These are phyloP conservation scores for Penicillium sp. DNA, from an alignment of 2,329 filamentous ascomycete species.

Conservation along the genomic window DNA sequence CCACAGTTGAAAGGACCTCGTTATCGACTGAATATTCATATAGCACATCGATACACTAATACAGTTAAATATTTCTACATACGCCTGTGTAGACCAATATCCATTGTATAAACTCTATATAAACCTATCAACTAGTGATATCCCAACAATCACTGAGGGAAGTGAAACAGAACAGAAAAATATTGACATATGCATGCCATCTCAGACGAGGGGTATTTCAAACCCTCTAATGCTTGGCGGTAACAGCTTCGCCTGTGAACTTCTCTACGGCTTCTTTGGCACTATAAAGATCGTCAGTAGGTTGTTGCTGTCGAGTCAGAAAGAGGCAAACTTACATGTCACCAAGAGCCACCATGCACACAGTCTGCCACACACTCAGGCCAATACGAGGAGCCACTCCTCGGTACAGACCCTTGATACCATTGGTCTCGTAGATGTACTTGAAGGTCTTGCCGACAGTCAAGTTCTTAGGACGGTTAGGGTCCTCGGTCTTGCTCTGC, in stretches of 20 bases:
- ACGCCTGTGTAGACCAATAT: background rate
- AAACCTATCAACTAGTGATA: background rate
- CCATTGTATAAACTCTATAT: background rate
- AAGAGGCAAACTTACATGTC: constrained; percentile 70
- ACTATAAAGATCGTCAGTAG: constrained; percentile 41
- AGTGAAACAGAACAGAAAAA: background rate
- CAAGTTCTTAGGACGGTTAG: constrained; percentile 98
- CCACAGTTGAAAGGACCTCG: too few species aligned
- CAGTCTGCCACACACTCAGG: constrained; percentile 96
- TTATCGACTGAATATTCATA: too few species aligned
- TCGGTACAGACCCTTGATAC: constrained; percentile 88
- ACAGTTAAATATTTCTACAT: too few species aligned
- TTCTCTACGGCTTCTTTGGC: constrained; percentile 64
- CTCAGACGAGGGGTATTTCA: constrained; percentile 35
- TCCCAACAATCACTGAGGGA: background rate
- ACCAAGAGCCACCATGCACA: constrained; percentile 99
- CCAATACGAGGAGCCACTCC: constrained; percentile 92
- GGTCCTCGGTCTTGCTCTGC: constrained; percentile 98
- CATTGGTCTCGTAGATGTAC: constrained; percentile 91
- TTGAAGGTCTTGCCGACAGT: constrained; percentile 76
- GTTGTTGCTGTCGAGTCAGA: background rate
- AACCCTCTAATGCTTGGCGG: constrained; percentile 59
- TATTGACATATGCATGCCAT: constrained; percentile 1
- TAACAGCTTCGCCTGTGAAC: constrained; percentile 60
- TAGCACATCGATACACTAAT: too few species aligned